These are phyloP conservation scores for Ascosphaera acerosa DNA, from an alignment of 2,329 filamentous ascomycete species.

Conservation along the genomic window DNA sequence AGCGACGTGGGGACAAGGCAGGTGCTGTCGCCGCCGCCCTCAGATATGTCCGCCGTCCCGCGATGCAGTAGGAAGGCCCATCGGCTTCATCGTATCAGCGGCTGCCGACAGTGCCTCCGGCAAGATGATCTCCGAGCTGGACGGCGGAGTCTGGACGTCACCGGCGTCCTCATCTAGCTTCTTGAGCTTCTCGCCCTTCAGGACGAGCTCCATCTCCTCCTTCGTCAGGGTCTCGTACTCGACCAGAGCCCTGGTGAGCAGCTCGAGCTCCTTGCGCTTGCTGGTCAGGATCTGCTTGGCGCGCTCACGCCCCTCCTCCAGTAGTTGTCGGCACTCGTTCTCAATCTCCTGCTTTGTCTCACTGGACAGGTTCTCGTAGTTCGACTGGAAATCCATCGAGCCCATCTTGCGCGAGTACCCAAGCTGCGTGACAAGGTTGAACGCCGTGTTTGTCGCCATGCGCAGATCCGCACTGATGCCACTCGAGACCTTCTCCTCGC, in stretches of 20 bases:
- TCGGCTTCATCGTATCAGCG: constrained; percentile 3
- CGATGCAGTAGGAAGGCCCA: constrained; percentile 10
- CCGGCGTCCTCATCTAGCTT: constrained; percentile 32
- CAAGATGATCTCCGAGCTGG: constrained; percentile 34
- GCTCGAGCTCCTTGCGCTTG: constrained; percentile 63
- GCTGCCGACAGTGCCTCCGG: constrained; percentile 25
- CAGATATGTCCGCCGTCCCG: constrained; percentile 5
- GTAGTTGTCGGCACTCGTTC: constrained; percentile 56
- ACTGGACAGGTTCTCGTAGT: constrained; percentile 59
- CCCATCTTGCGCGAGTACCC: constrained; percentile 78
- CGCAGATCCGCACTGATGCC: constrained; percentile 68
- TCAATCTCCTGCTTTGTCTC: constrained; percentile 76
- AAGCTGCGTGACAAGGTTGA: constrained; percentile 64
- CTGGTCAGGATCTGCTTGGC: constrained; percentile 44
- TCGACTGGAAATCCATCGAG: constrained; percentile 63
- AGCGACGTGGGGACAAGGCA: no score
- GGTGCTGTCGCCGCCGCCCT: no score
- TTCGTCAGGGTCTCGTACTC: constrained; percentile 84
- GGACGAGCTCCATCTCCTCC: constrained; percentile 72
- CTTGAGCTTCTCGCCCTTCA: constrained; percentile 59
- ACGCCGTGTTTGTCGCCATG: constrained; percentile 56
- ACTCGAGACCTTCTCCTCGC: constrained; percentile 71
- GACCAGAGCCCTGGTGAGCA: constrained; percentile 66
- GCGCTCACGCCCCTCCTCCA: constrained; percentile 57
- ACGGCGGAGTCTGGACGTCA: constrained; percentile 11